Evolutionary conservation across 1,284 basidiomycete genomes (phyloP).

Genomic region (Cutaneotrichosporon mucoides): DNA sequence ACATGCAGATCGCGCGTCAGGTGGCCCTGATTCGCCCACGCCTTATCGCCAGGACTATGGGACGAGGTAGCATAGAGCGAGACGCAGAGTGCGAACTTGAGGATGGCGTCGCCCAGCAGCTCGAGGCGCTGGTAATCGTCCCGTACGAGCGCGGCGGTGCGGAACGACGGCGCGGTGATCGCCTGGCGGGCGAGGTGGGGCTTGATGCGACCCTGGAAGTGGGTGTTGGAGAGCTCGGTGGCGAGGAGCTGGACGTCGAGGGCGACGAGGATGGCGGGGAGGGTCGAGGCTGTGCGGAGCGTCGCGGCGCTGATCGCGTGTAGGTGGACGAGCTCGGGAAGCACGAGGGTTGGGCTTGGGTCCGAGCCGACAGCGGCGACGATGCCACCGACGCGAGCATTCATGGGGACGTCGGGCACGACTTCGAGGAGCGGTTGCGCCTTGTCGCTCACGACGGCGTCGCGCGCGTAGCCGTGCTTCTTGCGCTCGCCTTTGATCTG

Average conservation of each 20-base stretch:
- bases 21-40: constrained; percentile 6
- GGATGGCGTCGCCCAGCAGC: constrained; percentile 39
- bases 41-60: no score
- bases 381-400: constrained; percentile 26
- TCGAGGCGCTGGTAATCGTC: constrained; percentile 41
- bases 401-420: constrained; percentile 9
- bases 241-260: constrained; percentile 33
- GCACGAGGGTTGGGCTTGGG: not conserved
- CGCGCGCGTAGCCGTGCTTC: not conserved
- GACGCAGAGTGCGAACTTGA: constrained; percentile 25
- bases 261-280: constrained; percentile 22
- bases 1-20: constrained; percentile 23
- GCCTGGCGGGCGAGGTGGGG: constrained; percentile 21
- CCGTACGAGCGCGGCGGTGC: not conserved
- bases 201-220: constrained; percentile 14
- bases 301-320: constrained; percentile 29
- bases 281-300: constrained; percentile 22
- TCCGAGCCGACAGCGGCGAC: constrained; percentile 6
- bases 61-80: not conserved
- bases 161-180: constrained; percentile 19
- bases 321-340: constrained; percentile 24
- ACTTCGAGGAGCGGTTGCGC: constrained; percentile 27
- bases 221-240: constrained; percentile 17
- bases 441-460: not conserved
- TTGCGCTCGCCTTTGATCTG: not conserved